phyloP scores from a whole-genome alignment of 148 eudicot species.

The Persicaria tinctoria region DNA sequence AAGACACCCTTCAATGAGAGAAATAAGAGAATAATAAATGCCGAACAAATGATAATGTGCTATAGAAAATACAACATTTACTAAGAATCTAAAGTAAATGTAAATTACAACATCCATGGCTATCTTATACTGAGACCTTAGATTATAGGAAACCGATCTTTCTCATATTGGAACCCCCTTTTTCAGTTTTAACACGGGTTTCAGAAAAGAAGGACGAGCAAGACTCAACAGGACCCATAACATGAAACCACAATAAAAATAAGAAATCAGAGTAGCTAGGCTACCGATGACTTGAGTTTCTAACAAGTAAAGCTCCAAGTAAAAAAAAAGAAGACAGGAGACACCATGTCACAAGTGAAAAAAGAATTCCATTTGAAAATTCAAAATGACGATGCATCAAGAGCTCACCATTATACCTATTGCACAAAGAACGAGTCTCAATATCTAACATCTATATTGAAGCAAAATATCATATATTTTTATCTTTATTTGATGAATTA shows the following conservation, averaged over 20 bases:
- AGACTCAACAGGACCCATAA: not conserved
- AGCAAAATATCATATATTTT: not conserved
- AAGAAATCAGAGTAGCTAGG: not conserved
- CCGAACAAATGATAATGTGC: conserved; percentile 8
- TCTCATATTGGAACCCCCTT: not conserved
- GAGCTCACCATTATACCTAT: not conserved
- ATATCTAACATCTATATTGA: not conserved
- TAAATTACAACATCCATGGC: not conserved
- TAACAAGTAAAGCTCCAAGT: not conserved
- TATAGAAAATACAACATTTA: conserved; percentile 3
- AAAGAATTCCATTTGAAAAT: not conserved
- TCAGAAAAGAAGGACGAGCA: not conserved
- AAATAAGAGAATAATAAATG: conserved; percentile 15
- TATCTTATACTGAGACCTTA: not conserved
- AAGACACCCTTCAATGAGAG: conserved; percentile 20
- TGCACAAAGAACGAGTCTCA: no score
- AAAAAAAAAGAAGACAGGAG: not conserved
- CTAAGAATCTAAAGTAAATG: conserved; percentile 10
- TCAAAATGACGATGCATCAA: not conserved
- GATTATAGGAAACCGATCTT: not conserved
- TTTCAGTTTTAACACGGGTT: not conserved
- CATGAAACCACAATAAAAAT: not conserved
- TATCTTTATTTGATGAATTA: not conserved
- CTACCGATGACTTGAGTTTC: not conserved
- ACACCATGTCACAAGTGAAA: not conserved